These are phyloP conservation scores for Mucor indicus DNA, from an alignment of 371 early-diverging fungal genomes.

Conservation along the genomic window DNA sequence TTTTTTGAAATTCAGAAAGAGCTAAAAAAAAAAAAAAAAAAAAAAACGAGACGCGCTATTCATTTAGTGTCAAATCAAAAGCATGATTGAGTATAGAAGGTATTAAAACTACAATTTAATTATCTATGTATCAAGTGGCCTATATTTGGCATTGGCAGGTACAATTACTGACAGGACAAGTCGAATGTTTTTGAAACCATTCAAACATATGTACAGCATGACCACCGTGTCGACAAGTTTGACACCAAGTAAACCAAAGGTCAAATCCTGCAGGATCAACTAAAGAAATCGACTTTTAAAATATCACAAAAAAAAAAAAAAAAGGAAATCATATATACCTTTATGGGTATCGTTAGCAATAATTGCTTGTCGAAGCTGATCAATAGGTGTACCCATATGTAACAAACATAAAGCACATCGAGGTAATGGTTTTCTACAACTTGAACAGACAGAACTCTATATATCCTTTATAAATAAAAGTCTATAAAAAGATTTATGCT, in stretches of 20 bases:
- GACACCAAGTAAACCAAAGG: conserved; percentile 98
- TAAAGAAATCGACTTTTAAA: conserved; percentile 5
- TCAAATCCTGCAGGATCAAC: conserved; percentile 70
- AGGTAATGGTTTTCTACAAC: conserved; percentile 86
- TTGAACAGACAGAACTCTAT: conserved; percentile 75
- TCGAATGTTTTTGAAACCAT: conserved; percentile 85
- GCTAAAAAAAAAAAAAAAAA: neutral
- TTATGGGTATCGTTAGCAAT: conserved; percentile 43
- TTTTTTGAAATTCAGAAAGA: neutral
- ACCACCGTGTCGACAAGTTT: conserved; percentile 94
- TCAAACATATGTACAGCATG: conserved; percentile 85
- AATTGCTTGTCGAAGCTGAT: conserved; percentile 42
- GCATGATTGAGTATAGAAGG: too few relatives aligned
- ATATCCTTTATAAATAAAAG: too few relatives aligned
- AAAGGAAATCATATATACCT: conserved; percentile 14
- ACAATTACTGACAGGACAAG: conserved; percentile 92
- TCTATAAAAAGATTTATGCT: too few relatives aligned
- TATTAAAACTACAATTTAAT: neutral
- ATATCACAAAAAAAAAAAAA: neutral
- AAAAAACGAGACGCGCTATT: neutral
- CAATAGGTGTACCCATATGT: conserved; percentile 79
- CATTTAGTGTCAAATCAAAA: too few relatives aligned
- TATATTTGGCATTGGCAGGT: conserved; percentile 60
- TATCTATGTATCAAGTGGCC: neutral
- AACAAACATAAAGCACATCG: conserved; percentile 91